These are phyloP conservation scores for Dispira simplex DNA, from an alignment of 192 early-diverging fungal genomes.

Conservation along the genomic window DNA sequence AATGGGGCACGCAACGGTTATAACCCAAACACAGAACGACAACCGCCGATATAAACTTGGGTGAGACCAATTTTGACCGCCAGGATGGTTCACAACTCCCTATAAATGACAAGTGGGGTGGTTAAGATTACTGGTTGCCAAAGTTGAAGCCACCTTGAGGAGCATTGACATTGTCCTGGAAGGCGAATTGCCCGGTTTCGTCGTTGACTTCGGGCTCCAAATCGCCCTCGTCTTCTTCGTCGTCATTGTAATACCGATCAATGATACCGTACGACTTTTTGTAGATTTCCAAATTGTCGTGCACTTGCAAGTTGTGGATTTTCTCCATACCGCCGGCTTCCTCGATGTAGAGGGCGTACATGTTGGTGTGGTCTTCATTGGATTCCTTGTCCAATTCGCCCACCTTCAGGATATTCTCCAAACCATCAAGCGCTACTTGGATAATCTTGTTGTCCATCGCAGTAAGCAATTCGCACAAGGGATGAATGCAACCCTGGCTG, in stretches of 20 bases:
- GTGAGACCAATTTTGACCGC: neutral
- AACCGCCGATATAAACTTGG: slow-evolving; percentile 2
- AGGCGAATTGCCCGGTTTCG: slow-evolving; percentile 62
- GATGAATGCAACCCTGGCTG: slow-evolving; percentile 81
- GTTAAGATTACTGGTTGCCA: slow-evolving; percentile 18
- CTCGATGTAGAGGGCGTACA: slow-evolving; percentile 81
- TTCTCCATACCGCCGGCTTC: slow-evolving; percentile 91
- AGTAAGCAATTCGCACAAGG: slow-evolving; percentile 82
- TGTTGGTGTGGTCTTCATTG: slow-evolving; percentile 49
- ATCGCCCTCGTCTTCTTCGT: slow-evolving; percentile 65
- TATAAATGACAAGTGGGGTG: neutral
- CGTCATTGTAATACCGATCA: slow-evolving; percentile 87
- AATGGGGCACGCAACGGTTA: no score
- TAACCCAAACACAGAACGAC: no score
- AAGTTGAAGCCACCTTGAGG: slow-evolving; percentile 80
- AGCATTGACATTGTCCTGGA: slow-evolving; percentile 44
- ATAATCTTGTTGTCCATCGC: slow-evolving; percentile 93
- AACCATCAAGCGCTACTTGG: slow-evolving; percentile 89
- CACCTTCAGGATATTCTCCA: slow-evolving; percentile 96
- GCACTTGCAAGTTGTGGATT: slow-evolving; percentile 86
- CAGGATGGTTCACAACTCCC: neutral
- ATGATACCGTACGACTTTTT: slow-evolving; percentile 91
- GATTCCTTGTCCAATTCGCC: slow-evolving; percentile 71
- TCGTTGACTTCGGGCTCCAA: slow-evolving; percentile 60
- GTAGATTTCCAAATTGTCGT: slow-evolving; percentile 95